Evolutionary conservation across 805 yeast genomes (phyloP), one percentile per base, ranked within the genome.

Genomic region (Barnettozyma californica): DNA sequence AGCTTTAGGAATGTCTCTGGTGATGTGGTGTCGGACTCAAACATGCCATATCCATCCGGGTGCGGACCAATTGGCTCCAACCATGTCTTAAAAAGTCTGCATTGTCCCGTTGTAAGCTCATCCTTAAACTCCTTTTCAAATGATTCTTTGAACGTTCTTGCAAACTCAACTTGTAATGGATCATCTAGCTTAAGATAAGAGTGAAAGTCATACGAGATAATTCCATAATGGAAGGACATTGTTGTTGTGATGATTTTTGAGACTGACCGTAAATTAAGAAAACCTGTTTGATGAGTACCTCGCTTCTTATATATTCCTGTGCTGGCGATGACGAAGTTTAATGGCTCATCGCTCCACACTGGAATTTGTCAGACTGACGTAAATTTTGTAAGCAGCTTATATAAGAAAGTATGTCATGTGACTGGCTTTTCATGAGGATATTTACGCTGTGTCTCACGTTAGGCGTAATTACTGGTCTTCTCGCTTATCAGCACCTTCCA

Each of bases 61-160:
- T 80, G 84, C 2, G 85, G 84, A 1, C 85, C 85, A 26, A 80
- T 58, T 23, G 80, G 75, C 39, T 63, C 61, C 35, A 73, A 74
- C 70, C 76, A 75, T 27, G 75, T 63, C 49, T 69, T 69, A 61
- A 70, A 68, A 4, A 77, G 68, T 47, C 78, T 56, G 10, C 76
- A 64, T 20, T 64, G 60, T 1, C 77, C 78, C 2, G 60, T 56
- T 18, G 52, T 50, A 25, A 69, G 51, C 45, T 77, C 80, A 14
- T 58, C 43, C 6, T 71, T 68, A 53, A 78, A 75, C 43, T 73
- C 75, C 44, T 59, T 45, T 27, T 62, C 58, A 3, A 79, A 68
- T 46, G 67, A 62, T 25, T 68, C 70, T 47, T 75, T 65, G 47
- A 79, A 64, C 2, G 61, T 61, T 0, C 49, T 51, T 2, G 78